Base-by-base conservation (phyloP, 768 basidiomycete species). In the Leccinum subgranulosum region DNA sequence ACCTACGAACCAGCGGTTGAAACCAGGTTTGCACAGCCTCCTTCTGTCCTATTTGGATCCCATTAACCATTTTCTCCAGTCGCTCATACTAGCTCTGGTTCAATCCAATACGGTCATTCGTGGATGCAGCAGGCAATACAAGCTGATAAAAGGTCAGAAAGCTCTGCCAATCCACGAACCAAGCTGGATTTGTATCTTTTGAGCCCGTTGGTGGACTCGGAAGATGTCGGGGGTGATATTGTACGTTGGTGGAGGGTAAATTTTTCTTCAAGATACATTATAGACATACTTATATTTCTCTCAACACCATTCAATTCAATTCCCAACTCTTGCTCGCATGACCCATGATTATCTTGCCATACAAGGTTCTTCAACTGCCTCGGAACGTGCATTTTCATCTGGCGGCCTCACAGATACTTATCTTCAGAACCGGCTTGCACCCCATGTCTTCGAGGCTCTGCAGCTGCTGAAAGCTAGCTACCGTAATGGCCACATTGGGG, bases 331-430 rank as follows among this genome's bases (percentile, higher is more conserved):
- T 2, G 8, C 53, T 19, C 19, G 29, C 10, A 54, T 54, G 41
- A 29, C 43, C 11, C 12, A 14, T 34, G 29, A 54, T 46, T 45
- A 46, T 23, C 29, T 45, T 3, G 19, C 66, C n/a, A 64, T 71
- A 57, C 68, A 69, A 52, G 69, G 69, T 2, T 70, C 64, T 43
- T 33, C 51, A 15, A 62, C 60, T 15, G 45, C 67, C 2, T 68
- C 71, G 15, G 71, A 73, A 51, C n/a, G 57, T 1, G 60, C 60
- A 14, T 73, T 74, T 54, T 71, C 68, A 11, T 64, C 63, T 61
- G 65, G 60, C 21, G 68, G 68, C 4, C 54, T 69, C 33, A 72
- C 65, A 11, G 68, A 55, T 25, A 68, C 66, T 4, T 41, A 21
- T 23, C 33, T 21, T 15, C 36, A 3, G 17, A 52, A 41, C 49